Base-by-base conservation (phyloP, 192 early-diverging fungal genomes). In the Dissophora globulifera region DNA sequence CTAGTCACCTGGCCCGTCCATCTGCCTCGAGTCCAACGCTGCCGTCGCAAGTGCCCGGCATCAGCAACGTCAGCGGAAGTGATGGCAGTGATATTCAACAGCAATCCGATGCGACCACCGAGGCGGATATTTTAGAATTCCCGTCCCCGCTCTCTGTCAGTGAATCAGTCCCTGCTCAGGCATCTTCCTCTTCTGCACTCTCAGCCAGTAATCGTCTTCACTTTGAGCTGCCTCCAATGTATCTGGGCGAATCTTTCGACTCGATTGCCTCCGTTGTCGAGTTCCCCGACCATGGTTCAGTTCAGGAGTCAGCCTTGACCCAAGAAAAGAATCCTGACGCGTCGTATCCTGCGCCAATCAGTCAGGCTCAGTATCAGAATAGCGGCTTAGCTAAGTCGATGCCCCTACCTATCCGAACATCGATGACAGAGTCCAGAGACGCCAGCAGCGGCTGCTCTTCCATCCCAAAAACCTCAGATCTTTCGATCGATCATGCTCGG, bases 181-280 rank as follows among this genome's bases (percentile, higher is more conserved):
- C n/a, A 45, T 29, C 46, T 31, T 50, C 52, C 5, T 2, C 29
- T 10, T 27, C 57, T 32, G 47, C 72, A 5, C 64, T 57, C 4
- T 66, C 72, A n/a, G n/a, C n/a, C n/a, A n/a, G n/a, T n/a, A 56
- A 62, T 29, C 58, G 38, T 19, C 16, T 62, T 2, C 63, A 61
- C 15, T 76, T 76, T 62, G 47, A 67, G 20, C 51, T 76, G 12
- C 63, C 72, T 2, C 63, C 64, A 2, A 26, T 76, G 11, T 58
- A 61, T 15, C 72, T 76, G 3, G 72, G 72, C 2, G 72, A 76
- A 7, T 62, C 72, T 15, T 55, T 76, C 23, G 72, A 55, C 16
- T 62, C 62, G 8, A 48, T 61, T 7, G 42, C 63, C 2, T 17
- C 42, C 20, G 32, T 51, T 4, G 19, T 35, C 16, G 42, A 19